phyloP scores from a whole-genome alignment of 371 early-diverging fungal species.

The Apophysomyces trapeziformis region DNA sequence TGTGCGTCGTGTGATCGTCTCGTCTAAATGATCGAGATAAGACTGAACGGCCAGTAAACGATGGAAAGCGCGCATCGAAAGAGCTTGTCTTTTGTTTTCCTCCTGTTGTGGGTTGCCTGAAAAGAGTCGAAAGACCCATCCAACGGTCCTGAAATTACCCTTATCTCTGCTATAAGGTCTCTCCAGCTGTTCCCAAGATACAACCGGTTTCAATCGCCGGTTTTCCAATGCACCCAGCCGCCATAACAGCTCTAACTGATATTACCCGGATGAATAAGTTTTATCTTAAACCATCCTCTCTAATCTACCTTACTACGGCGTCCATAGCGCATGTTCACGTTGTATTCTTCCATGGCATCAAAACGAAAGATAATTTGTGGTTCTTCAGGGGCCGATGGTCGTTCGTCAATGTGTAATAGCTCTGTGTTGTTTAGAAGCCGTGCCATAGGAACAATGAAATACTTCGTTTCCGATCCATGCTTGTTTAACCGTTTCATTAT shows the following conservation, averaged over 20 bases:
- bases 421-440: conserved; percentile 61
- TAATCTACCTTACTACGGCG: conserved; percentile 63
- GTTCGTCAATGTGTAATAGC: conserved; percentile 50
- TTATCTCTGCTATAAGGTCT: conserved; percentile 51
- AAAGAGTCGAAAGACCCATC: conserved; percentile 67
- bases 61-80: conserved; percentile 61
- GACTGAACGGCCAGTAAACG: conserved; percentile 63
- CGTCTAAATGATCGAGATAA: conserved; percentile 61
- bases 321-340: conserved; percentile 67
- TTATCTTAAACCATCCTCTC: background rate
- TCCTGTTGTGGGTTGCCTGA: conserved; percentile 68
- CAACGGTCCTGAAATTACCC: conserved; percentile 59
- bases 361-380: conserved; percentile 68
- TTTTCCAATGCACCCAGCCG: conserved; percentile 61
- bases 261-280: background rate
- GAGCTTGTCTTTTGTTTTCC: conserved; percentile 59
- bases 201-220: conserved; percentile 52
- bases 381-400: conserved; percentile 63
- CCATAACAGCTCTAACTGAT: conserved; percentile 63
- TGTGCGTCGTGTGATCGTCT: conserved; percentile 53
- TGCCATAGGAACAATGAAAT: conserved; percentile 69
- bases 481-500: conserved; percentile 50
- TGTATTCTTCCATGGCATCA: conserved; percentile 59
- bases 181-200: conserved; percentile 60
- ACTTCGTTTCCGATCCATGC: conserved; percentile 53